A percentile compares a stretch with the other conserved stretches of the same genome.
These are phyloP conservation scores for Tetradesmus lagerheimii DNA, from an alignment of 139 green algal genomes.

Conservation along the genomic window DNA sequence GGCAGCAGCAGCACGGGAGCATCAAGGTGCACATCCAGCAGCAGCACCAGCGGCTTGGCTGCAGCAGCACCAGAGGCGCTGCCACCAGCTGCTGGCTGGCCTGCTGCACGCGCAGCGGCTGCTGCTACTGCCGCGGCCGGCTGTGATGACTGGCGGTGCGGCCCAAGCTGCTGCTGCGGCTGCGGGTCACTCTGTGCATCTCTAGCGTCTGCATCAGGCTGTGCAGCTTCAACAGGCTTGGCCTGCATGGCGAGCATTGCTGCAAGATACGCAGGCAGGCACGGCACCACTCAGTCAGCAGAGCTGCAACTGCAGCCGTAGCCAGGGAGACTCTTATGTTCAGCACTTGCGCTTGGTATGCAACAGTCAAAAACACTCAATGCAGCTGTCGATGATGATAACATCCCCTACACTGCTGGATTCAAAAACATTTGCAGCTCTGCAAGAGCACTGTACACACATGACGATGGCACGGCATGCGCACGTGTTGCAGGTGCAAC, in stretches of 20 bases:
- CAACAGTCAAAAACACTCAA: too few relatives aligned
- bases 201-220: background rate
- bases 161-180: constrained; percentile 2
- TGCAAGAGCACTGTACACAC: too few relatives aligned
- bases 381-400: too few relatives aligned
- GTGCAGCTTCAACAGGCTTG: background rate
- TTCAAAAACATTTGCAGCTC: too few relatives aligned
- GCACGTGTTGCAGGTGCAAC: too few relatives aligned
- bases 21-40: constrained; percentile 81
- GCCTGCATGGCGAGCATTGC: constrained; percentile 66
- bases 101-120: background rate
- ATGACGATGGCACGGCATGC: too few relatives aligned
- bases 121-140: background rate
- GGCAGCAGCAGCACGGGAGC: constrained; percentile 89
- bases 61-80: background rate
- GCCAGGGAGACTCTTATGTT: too few relatives aligned
- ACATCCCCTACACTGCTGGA: too few relatives aligned
- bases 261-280: background rate
- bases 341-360: too few relatives aligned
- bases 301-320: background rate
- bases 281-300: background rate
- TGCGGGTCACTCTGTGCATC: background rate
- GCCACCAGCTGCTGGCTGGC: background rate
- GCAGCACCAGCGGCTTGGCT: constrained; percentile 63
- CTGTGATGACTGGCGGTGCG: background rate